Evolutionary conservation across 306 rosid species (phyloP), one percentile per base, ranked within the genome.

Genomic region (Rosa multiflora): DNA sequence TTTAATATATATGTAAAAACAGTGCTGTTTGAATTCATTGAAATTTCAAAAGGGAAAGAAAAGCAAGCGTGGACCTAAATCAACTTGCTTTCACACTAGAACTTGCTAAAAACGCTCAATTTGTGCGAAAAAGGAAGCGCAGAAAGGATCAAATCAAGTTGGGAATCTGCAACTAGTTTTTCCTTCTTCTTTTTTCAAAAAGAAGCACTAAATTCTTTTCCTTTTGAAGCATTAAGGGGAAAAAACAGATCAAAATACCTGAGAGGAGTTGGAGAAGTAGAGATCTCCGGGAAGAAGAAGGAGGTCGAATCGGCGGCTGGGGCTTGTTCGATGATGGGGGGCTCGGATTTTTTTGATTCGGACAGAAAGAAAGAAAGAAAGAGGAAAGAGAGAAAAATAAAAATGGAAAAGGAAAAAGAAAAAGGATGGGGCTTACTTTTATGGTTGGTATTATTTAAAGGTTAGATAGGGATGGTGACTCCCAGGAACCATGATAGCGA

Each of bases 161-260:
- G 10, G 7, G 81, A 80, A 79, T 61, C 86, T 13, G 23, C 53
- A n/a, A n/a, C n/a, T n/a, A n/a, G n/a, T n/a, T n/a, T n/a, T n/a
- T n/a, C n/a, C n/a, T n/a, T n/a, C n/a, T n/a, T n/a, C n/a, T n/a
- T n/a, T 26, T 53, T 63, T 46, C 3, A 18, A n/a, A 6, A 63
- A 58, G 48, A 26, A 5, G 18, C 52, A 32, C 6, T 10, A 62
- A 80, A 79, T 23, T 40, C 13, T 67, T 5, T 67, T 32, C 42
- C 55, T 46, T 49, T 85, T 79, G 75, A 32, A 18, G 73, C 73
- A 73, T 37, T 81, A 83, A 84, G 64, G 44, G 43, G 18, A 13
- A 76, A 85, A 85, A 74, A 48, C 83, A 84, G 97, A 88, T 91
- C 94, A 86, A 83, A 32, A 72, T 82, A 88, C 88, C 88, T 23